Base-by-base conservation (phyloP, 108 stramenopile species). In the Ochromonas danica region DNA sequence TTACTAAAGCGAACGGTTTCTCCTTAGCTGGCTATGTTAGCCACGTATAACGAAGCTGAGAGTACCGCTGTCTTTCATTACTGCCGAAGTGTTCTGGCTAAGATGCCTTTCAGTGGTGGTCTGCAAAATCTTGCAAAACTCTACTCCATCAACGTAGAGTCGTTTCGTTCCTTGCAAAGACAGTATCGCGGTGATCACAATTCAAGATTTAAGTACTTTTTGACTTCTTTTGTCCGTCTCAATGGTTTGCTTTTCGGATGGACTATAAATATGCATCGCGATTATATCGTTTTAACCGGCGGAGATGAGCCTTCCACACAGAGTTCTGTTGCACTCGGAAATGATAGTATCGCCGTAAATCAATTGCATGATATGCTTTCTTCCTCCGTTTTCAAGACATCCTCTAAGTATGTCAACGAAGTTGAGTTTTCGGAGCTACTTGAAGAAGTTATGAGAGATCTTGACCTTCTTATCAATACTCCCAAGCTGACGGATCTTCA, bases 41-140 rank as follows among this genome's bases (percentile, higher is more conserved):
- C 63, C 3, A 67, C 63, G 17, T 67, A 67, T 67, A 67, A 67
- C 31, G 63, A 36, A 36, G 27, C 63, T 67, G 63, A 67, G 10
- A 31, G 63, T 36, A 35, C 31, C 6, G 63, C 63, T 36, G 33
- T 67, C 10, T 67, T 14, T 67, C 63, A 67, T 36, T 67, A 67
- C 35, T 67, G 63, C 35, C 17, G 63, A 6, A 67, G 63, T 67
- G 25, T 31, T 25, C 6, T 67, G 63, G 63, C 25, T 28, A 33
- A 67, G 31, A 22, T 6, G 3, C 63, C 63, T 31, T 67, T 67
- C 31, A 35, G 14, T 28, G 63, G 63, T 14, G 63, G 63, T 14
- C 25, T 67, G 33, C 14, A 35, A 67, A 67, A 67, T 36, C 6
- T 67, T 3, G 17, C 63, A 36, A 6, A 31, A 67, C 6, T 67